These are phyloP conservation scores for Lippia alba DNA, from an alignment of 305 asterid species.

Conservation along the genomic window DNA sequence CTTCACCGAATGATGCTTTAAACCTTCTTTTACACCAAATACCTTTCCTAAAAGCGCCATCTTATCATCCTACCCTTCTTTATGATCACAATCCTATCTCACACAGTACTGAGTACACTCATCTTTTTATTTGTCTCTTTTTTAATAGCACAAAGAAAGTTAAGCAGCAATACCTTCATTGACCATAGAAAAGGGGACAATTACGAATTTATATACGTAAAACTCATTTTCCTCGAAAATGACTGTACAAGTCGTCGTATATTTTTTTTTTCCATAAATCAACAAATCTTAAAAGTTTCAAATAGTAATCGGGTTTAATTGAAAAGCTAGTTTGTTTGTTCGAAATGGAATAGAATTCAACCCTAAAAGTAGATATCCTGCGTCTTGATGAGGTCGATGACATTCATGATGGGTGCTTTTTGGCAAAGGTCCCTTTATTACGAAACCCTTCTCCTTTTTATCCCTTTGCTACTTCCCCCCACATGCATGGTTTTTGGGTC, in stretches of 20 bases:
- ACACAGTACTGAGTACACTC: slow-evolving; percentile 17
- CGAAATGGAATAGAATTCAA: slow-evolving; percentile 32
- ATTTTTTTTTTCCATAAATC: neutral
- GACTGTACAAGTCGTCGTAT: neutral
- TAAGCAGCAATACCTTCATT: slow-evolving; percentile 12
- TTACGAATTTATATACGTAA: neutral
- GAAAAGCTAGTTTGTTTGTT: slow-evolving; percentile 23
- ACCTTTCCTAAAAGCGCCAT: slow-evolving; percentile 46
- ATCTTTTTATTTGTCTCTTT: slow-evolving; percentile 6
- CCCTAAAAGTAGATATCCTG: slow-evolving; percentile 36
- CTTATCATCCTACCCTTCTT: slow-evolving; percentile 39
- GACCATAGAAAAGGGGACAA: slow-evolving; percentile 18
- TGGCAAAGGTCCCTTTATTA: slow-evolving; percentile 35
- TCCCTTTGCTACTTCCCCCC: slow-evolving; percentile 42
- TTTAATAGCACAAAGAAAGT: neutral
- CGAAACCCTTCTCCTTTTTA: slow-evolving; percentile 38
- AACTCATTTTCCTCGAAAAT: neutral
- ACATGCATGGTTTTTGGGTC: slow-evolving; percentile 47
- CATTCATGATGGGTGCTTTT: slow-evolving; percentile 33
- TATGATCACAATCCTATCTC: slow-evolving; percentile 26
- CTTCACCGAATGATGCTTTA: slow-evolving; percentile 32
- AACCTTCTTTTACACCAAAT: slow-evolving; percentile 33
- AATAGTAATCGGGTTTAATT: neutral
- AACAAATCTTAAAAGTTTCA: slow-evolving; percentile 1
- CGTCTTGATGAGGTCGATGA: slow-evolving; percentile 43